Conservation (phyloP, 208 protist genomes). For the Acanthamoeba royreba region DNA sequence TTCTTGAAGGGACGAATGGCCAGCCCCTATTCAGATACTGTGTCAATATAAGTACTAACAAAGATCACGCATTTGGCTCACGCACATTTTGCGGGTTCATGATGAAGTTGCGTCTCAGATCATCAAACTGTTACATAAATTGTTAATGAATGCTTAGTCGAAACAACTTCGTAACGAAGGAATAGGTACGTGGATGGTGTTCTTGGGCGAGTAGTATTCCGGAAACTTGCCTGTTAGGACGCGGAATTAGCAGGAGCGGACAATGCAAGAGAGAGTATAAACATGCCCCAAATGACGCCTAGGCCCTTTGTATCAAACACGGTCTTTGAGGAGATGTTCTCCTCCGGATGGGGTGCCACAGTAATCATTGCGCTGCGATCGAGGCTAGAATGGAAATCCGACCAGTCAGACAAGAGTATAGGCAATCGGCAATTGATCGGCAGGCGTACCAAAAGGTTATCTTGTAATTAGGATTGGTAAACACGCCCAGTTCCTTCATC, state of each 20-base stretch:
- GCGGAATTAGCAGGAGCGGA: background rate
- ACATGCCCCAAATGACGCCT: background rate
- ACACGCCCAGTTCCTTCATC: slow-evolving; percentile 7
- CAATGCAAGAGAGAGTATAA: background rate
- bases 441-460: background rate
- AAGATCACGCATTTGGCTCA: background rate
- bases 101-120: background rate
- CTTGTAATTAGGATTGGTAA: slow-evolving; percentile 17
- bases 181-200: background rate
- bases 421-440: too few relatives aligned
- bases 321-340: background rate
- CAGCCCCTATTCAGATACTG: background rate
- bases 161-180: background rate
- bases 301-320: background rate
- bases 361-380: background rate
- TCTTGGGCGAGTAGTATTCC: background rate
- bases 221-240: background rate
- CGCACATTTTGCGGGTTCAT: background rate
- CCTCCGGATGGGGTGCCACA: background rate
- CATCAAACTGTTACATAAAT: background rate
- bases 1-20: background rate
- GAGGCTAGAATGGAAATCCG: too few relatives aligned
- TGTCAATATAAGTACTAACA: background rate
- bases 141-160: background rate
- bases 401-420: too few relatives aligned